Evolutionary conservation across 2,329 filamentous ascomycete species (phyloP).

Genomic region (Colletotrichum truncatum): DNA sequence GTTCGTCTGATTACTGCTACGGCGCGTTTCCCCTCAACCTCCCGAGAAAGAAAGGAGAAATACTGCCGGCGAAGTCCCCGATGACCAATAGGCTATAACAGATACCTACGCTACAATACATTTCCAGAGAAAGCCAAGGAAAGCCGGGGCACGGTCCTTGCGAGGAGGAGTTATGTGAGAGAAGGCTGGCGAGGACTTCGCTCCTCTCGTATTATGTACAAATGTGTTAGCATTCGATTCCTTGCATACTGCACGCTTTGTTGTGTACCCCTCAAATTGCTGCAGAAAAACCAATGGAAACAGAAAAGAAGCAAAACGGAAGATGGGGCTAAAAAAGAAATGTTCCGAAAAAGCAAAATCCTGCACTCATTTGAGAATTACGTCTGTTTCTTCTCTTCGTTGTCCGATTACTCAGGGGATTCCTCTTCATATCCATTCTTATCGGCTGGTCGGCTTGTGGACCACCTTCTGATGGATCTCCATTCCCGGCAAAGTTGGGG

Average conservation of each 20-base stretch:
- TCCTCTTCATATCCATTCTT: background rate
- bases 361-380: background rate
- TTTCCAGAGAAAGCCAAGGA: conserved; percentile 21
- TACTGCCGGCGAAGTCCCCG: background rate
- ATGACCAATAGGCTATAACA: background rate
- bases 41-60: conserved; percentile 5
- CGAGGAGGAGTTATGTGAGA: conserved; percentile 8
- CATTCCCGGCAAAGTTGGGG: background rate
- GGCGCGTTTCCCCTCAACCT: background rate
- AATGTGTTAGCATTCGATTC: conserved; percentile 2
- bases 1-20: background rate
- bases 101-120: background rate
- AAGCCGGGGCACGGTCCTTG: background rate
- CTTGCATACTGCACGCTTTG: background rate
- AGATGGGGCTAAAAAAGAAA: background rate
- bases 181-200: background rate
- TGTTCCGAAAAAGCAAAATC: background rate
- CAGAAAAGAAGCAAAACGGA: background rate
- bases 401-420: background rate
- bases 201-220: background rate
- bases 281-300: background rate
- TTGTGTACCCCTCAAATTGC: background rate
- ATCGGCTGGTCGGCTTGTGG: conserved; percentile 16
- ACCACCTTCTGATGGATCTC: background rate
- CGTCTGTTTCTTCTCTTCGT: background rate